Conservation (phyloP, 257 asterid genomes). For the Misopates orontium region DNA sequence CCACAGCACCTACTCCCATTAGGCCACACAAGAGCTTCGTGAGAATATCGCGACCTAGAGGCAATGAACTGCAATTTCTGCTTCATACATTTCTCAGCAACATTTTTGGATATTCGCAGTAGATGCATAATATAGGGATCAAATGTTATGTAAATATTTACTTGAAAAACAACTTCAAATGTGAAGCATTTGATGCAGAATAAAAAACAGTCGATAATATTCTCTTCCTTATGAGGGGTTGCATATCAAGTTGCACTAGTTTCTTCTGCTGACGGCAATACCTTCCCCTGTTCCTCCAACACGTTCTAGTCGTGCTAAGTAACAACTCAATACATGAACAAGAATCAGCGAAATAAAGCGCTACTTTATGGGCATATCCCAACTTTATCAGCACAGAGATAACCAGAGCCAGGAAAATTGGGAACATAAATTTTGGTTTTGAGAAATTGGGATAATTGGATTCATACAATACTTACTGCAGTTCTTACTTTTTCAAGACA, state of each 20-base stretch:
- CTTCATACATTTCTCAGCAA: not conserved
- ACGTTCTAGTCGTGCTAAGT: not conserved
- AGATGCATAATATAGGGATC: not conserved
- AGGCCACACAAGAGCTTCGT: conserved; percentile 18
- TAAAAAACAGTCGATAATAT: too few species aligned
- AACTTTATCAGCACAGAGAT: not conserved
- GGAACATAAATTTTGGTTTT: not conserved
- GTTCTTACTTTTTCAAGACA: not conserved
- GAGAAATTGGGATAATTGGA: too few species aligned
- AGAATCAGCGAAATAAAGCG: not conserved
- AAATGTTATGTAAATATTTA: too few species aligned
- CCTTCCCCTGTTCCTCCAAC: not conserved
- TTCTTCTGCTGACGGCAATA: not conserved
- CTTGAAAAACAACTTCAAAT: too few species aligned
- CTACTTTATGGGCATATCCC: not conserved
- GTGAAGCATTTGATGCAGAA: too few species aligned
- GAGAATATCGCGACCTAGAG: conserved; percentile 8
- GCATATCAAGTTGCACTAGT: too few species aligned
- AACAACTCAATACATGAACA: not conserved
- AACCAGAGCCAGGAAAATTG: not conserved
- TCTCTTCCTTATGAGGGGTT: too few species aligned
- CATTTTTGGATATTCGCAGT: not conserved
- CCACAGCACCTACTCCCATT: conserved; percentile 29
- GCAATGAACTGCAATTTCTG: not conserved
- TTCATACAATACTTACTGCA: not conserved